A percentile compares a stretch with the other conserved stretches of the same genome.
Conservation (phyloP, 768 basidiomycete genomes). For the Mycena galopus region DNA sequence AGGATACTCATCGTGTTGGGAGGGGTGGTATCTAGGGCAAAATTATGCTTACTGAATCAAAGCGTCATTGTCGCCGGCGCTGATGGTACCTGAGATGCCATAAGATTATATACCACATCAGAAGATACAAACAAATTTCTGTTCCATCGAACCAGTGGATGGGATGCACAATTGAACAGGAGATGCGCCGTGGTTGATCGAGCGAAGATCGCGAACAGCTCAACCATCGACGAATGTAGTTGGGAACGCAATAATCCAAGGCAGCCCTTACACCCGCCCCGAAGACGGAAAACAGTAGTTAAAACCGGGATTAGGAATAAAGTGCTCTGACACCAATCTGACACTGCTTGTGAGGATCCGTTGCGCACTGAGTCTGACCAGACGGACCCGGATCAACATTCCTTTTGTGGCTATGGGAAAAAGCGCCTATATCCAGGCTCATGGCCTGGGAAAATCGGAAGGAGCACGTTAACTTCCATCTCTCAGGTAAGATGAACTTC, state of each 20-base stretch:
- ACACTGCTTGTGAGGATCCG: not conserved
- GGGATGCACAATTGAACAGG: conserved; percentile 17
- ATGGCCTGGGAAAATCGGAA: too few species aligned
- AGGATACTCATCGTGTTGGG: conserved; percentile 5
- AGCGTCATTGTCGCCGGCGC: conserved; percentile 12
- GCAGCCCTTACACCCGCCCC: conserved; percentile 9
- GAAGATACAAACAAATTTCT: conserved; percentile 8
- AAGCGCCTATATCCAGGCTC: too few species aligned
- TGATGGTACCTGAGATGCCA: not conserved
- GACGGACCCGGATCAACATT: too few species aligned
- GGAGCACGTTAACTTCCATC: too few species aligned
- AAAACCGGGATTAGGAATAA: not conserved
- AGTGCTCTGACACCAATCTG: not conserved
- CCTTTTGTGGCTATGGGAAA: too few species aligned
- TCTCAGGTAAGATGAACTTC: too few species aligned
- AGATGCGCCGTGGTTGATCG: conserved; percentile 16
- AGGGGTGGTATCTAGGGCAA: conserved; percentile 2
- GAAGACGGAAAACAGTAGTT: conserved; percentile 1
- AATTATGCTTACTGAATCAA: conserved; percentile 1
- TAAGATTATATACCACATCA: conserved; percentile 10
- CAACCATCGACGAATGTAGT: conserved; percentile 18
- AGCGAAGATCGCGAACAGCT: conserved; percentile 14
- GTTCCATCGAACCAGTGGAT: conserved; percentile 8
- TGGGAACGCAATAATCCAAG: conserved; percentile 12
- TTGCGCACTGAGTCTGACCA: too few species aligned